phyloP scores from a whole-genome alignment of 2,329 filamentous ascomycete genomes.

The Pseudogymnoascus sp. region DNA sequence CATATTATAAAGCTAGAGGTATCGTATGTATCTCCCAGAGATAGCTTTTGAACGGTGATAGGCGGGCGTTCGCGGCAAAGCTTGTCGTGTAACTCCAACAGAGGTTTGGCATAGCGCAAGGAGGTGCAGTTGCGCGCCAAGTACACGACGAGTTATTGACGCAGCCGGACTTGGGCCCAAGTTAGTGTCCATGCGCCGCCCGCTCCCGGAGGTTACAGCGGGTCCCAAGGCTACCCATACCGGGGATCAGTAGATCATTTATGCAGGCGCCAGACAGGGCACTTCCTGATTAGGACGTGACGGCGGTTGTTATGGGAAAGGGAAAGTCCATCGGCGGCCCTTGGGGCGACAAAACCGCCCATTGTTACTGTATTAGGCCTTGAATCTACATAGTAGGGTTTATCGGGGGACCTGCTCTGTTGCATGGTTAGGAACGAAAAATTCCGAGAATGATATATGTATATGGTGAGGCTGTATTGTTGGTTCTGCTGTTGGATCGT shows the following conservation, averaged over 20 bases:
- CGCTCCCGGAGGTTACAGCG: not conserved
- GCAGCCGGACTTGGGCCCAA: not conserved
- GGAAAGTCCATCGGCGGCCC: not conserved
- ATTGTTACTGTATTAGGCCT: not conserved
- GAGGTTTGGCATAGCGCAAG: not conserved
- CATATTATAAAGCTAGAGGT: not conserved
- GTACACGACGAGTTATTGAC: not conserved
- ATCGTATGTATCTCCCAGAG: not conserved
- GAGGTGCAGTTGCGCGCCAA: not conserved
- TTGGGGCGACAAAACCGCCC: not conserved
- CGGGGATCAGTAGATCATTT: slow-evolving; percentile 1
- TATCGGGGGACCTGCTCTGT: not conserved
- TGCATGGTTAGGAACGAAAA: not conserved
- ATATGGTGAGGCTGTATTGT: not conserved
- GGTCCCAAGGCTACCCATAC: not conserved
- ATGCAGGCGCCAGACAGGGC: slow-evolving; percentile 1
- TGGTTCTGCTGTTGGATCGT: not conserved
- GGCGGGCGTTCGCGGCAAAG: not conserved
- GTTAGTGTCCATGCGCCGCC: not conserved
- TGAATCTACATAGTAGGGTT: not conserved
- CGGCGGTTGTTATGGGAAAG: not conserved
- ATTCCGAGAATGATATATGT: not conserved
- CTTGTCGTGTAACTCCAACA: not conserved
- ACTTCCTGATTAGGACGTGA: not conserved
- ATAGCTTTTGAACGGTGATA: not conserved